These are phyloP conservation scores for Corymbia calophylla DNA, from an alignment of 441 rosid genomes.

Conservation along the genomic window DNA sequence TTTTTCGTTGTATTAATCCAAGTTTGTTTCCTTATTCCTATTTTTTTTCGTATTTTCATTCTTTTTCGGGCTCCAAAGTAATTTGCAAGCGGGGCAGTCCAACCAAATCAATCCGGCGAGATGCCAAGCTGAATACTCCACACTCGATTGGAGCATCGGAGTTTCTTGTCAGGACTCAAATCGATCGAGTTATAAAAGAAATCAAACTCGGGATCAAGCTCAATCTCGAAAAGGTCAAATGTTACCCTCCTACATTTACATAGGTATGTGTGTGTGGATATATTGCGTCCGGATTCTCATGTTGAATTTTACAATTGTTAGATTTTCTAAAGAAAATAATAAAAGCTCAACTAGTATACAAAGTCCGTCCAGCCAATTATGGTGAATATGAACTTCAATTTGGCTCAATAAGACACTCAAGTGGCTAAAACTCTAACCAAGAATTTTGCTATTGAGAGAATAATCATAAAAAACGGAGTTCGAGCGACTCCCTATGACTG, in stretches of 20 bases:
- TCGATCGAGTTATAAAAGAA: neutral
- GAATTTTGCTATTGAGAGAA: neutral
- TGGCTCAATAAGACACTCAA: neutral
- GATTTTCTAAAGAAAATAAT: neutral
- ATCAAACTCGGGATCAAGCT: rapidly evolving
- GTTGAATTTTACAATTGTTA: neutral
- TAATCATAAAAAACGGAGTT: neutral
- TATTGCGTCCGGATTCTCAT: neutral
- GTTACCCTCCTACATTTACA: neutral
- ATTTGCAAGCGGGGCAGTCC: rapidly evolving
- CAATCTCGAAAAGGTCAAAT: rapidly evolving
- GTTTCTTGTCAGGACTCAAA: rapidly evolving
- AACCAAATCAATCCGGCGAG: rapidly evolving
- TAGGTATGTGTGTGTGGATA: neutral
- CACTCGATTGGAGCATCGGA: rapidly evolving
- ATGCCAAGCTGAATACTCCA: rapidly evolving
- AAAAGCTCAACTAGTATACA: neutral
- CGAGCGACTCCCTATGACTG: neutral
- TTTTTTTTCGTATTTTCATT: neutral
- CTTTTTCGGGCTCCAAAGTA: rapidly evolving
- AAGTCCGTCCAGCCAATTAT: neutral
- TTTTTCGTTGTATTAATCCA: no score
- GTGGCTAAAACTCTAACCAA: neutral
- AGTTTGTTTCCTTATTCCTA: neutral
- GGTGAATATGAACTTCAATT: neutral